Evolutionary conservation across 179 eudicot species (phyloP), one percentile per base, ranked within the genome.

Genomic region (Camellia oleifera): DNA sequence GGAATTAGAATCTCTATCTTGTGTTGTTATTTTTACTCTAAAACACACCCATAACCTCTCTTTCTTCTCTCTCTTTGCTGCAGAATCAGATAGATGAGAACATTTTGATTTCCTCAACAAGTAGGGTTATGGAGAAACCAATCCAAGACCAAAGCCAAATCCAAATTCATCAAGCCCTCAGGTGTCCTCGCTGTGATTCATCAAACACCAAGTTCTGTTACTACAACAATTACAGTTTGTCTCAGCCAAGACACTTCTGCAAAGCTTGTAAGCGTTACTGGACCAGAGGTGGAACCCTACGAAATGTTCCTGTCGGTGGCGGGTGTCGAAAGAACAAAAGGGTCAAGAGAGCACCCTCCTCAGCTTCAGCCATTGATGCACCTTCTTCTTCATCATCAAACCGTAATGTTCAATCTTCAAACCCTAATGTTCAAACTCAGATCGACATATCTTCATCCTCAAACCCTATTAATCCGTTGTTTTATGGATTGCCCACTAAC

Each of bases 231-330:
- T 82, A 82, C 81, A 82, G 81, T 65, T 67, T 82, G 15, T 63
- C 84, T 7, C 84, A 82, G 78, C 84, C 84, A 18, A 61, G 84
- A 8, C 75, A 82, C 58, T 82, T 77, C 67, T 82, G 84, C 81
- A 82, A 82, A 57, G 60, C 81, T 14, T 82, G 82, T 78, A 13
- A 74, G 64, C 50, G 85, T 76, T 83, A 79, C 77, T 83, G 85
- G 85, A 83, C 85, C 42, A 76, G 77, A 14, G 85, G 85, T 11
- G 85, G 85, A 75, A 79, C 82, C 82, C 72, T 83, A 60, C 75
- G 85, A 26, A 83, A 83, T 14, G 82, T 83, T 15, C 85, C 85
- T 4, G 79, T 79, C 7, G 82, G 82, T 52, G 85, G 82, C 10
- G 84, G 84, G 0, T 77, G 81, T 63, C 53, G 84, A 67, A 77